phyloP scores from a whole-genome alignment of 495 filamentous ascomycete genomes.

The Darksidea phi region DNA sequence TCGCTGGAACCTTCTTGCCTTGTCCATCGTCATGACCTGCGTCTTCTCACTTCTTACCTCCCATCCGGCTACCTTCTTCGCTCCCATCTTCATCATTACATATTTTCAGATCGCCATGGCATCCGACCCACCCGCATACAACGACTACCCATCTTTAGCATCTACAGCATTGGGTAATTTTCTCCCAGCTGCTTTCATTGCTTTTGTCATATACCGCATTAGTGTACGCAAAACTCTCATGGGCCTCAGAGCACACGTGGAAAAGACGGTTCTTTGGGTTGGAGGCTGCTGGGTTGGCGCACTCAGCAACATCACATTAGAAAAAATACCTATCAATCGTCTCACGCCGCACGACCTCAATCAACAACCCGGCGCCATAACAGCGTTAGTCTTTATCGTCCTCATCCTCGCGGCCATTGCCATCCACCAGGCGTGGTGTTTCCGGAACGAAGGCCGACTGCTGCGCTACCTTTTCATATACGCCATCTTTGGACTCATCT shows the following conservation, averaged over 20 bases:
- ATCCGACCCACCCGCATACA: constrained; percentile 42
- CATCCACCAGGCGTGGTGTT: constrained; percentile 43
- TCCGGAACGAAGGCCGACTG: constrained; percentile 45
- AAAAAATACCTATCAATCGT: constrained; percentile 45
- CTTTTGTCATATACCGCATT: constrained; percentile 39
- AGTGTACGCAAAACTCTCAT: constrained; percentile 46
- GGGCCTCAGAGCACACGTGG: constrained; percentile 43
- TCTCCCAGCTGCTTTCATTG: constrained; percentile 44
- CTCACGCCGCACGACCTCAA: constrained; percentile 45
- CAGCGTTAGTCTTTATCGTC: constrained; percentile 42
- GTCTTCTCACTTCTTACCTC: constrained; percentile 44
- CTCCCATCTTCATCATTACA: constrained; percentile 38
- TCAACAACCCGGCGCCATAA: constrained; percentile 45
- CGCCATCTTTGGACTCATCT: constrained; percentile 43
- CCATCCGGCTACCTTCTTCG: constrained; percentile 41
- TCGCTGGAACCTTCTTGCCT: constrained; percentile 42
- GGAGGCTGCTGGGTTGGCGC: constrained; percentile 46
- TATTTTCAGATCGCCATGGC: constrained; percentile 45
- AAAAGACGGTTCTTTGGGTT: constrained; percentile 46
- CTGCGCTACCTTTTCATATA: constrained; percentile 58
- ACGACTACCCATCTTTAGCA: constrained; percentile 43
- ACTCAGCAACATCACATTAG: constrained; percentile 45
- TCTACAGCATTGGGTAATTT: constrained; percentile 43
- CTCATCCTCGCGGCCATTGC: constrained; percentile 41
- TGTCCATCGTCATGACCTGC: constrained; percentile 41